These are phyloP conservation scores for Hypoxylon intermedium DNA, from an alignment of 495 filamentous ascomycete species.

Conservation along the genomic window DNA sequence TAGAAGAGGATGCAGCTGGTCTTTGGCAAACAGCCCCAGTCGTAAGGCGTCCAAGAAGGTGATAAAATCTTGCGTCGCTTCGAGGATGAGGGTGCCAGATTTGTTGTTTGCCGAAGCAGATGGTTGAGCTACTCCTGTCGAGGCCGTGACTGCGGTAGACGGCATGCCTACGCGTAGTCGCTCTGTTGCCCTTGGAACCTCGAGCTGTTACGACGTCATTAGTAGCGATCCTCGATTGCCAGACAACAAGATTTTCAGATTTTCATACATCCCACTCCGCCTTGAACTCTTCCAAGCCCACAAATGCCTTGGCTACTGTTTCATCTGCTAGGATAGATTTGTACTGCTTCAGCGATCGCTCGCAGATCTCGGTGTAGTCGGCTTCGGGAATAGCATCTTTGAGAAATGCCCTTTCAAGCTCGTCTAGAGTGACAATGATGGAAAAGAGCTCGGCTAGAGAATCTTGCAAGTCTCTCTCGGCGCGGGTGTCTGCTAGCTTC, in stretches of 20 bases:
- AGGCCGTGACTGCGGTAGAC: conserved; percentile 65
- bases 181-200: conserved; percentile 92
- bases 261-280: conserved; percentile 81
- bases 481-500: conserved; percentile 82
- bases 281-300: conserved; percentile 93
- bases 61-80: conserved; percentile 96
- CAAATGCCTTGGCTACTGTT: conserved; percentile 80
- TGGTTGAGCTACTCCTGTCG: conserved; percentile 52
- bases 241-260: background rate
- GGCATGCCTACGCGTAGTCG: conserved; percentile 87
- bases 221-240: background rate
- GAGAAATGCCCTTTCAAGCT: conserved; percentile 94
- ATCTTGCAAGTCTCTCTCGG: conserved; percentile 91
- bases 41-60: conserved; percentile 94
- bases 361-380: conserved; percentile 95
- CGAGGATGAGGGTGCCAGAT: conserved; percentile 76
- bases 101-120: conserved; percentile 61
- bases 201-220: conserved; percentile 65
- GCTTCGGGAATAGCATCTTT: conserved; percentile 91
- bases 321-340: conserved; percentile 91
- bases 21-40: conserved; percentile 88
- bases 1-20: conserved; percentile 90
- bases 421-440: conserved; percentile 94
- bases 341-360: conserved; percentile 93
- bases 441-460: conserved; percentile 97